Percentiles rank a stretch among this genome's conserved stretches.
Evolutionary conservation across 352 stramenopile species (phyloP).

Genomic region (Sclerospora graminicola): DNA sequence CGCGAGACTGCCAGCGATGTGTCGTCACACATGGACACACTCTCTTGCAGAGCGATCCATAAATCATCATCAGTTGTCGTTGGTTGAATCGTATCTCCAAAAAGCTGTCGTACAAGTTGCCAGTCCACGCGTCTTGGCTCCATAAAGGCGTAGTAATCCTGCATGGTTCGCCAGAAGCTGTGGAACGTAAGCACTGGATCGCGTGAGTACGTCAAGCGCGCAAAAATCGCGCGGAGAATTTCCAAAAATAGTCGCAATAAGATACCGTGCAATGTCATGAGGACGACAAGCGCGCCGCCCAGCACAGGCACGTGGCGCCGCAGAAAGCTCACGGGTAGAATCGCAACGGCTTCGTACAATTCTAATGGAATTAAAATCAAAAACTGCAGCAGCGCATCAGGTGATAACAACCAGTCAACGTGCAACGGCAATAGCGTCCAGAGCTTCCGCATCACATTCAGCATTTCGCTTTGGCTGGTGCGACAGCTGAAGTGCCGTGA

Average conservation of each 20-base stretch:
- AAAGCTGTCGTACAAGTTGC: conserved; percentile 59
- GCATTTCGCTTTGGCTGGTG: no score
- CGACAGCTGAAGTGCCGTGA: no score
- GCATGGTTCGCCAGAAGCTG: conserved; percentile 61
- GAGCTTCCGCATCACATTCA: conserved; percentile 6
- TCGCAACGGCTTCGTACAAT: conserved; percentile 64
- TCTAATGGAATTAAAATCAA: conserved; percentile 57
- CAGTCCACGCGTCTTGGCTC: conserved; percentile 42
- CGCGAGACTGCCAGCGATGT: conserved; percentile 43
- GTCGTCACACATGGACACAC: conserved; percentile 60
- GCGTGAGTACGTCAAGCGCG: conserved; percentile 49
- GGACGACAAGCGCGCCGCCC: conserved; percentile 62
- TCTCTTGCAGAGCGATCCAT: conserved; percentile 70
- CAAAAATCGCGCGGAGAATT: conserved; percentile 50
- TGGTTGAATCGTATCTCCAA: conserved; percentile 46
- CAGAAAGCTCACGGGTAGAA: conserved; percentile 65
- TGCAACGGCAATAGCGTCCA: conserved; percentile 12
- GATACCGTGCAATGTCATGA: conserved; percentile 69
- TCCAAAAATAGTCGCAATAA: conserved; percentile 59
- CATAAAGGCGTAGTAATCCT: conserved; percentile 58
- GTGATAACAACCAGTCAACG: conserved; percentile 27
- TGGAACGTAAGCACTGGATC: conserved; percentile 64
- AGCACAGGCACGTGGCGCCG: conserved; percentile 63
- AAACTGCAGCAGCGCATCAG: conserved; percentile 38
- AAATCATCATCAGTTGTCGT: conserved; percentile 70